Evolutionary conservation across 2,329 filamentous ascomycete species (phyloP), one percentile per base, ranked within the genome.

Genomic region (Lasiodiplodia sp.): DNA sequence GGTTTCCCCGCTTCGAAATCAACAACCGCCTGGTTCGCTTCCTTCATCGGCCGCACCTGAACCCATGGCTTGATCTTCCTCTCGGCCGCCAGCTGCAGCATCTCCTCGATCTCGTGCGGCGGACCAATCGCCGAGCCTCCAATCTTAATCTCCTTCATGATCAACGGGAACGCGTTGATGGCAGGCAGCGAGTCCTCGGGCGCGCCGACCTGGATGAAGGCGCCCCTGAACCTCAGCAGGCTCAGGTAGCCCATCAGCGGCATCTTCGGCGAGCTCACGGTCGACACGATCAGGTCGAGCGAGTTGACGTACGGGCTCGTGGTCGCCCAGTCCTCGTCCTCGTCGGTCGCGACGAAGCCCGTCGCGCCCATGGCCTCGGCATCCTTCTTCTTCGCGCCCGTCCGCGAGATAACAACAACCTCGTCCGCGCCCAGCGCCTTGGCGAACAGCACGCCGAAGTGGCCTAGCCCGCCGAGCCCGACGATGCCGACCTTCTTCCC

Each of bases 381-480:
- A 73, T 92, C 89, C 0, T 83, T 84, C 47, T 80, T 83, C 81
- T 92, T 92, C 75, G 78, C 73, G 0, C 82, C 81, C 0, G 83
- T 86, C 70, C 90, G 87, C 5, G 88, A 89, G 71, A 92, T 86
- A 10, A 87, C 89, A 23, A 89, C 88, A 16, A 90, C 86, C 7
- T 86, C 85, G 55, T 92, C 88, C 28, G 89, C 89, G 12, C 89
- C 89, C 1, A 95, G 81, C 0, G 92, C 92, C 72, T 85, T 87
- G 1, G 91, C 89, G 77, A 88, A 93, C 70, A 92, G 82, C 16
- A 95, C 77, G 0, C 87, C 92, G 71, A 94, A 88, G 76, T 95
- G 91, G 0, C 92, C 91, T 0, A 94, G 79, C 0, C 92, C 91
- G 10, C 92, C 92, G 14, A 94, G 83, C 5, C 92, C 91, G 12